phyloP scores from a whole-genome alignment of 345 rosid genomes.

The Barbarea vulgaris region DNA sequence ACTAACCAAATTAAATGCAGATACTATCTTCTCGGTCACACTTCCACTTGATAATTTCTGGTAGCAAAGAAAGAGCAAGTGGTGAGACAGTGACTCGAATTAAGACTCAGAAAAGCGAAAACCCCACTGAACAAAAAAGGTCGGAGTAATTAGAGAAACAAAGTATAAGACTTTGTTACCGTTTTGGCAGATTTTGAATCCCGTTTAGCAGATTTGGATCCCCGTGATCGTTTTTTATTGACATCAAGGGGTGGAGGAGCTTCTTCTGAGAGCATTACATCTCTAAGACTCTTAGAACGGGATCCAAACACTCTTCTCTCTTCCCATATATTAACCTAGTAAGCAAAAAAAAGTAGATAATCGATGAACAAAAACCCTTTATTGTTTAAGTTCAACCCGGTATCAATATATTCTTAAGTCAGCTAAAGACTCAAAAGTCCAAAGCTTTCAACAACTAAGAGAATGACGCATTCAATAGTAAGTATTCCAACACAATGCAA shows the following conservation, averaged over 20 bases:
- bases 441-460: not conserved
- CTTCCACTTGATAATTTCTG: slow-evolving; percentile 79
- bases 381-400: not conserved
- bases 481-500: not conserved
- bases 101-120: not conserved
- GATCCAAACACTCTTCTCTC: slow-evolving; percentile 95
- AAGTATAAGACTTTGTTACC: slow-evolving; percentile 39
- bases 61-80: not conserved
- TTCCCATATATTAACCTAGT: slow-evolving; percentile 89
- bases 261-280: slow-evolving; percentile 76
- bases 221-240: slow-evolving; percentile 66
- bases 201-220: slow-evolving; percentile 69
- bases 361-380: not conserved
- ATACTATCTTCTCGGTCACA: slow-evolving; percentile 79
- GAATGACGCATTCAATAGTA: not conserved
- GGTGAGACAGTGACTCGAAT: not conserved
- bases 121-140: not conserved
- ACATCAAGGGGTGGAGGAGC: slow-evolving; percentile 70
- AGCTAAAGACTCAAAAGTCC: not conserved
- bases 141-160: not conserved
- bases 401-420: not conserved
- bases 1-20: slow-evolving; percentile 64
- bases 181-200: slow-evolving; percentile 77
- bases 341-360: not conserved
- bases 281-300: slow-evolving; percentile 60